These are phyloP conservation scores for Pseudocercospora fijiensis DNA, from an alignment of 2,329 filamentous ascomycete species.

Conservation along the genomic window DNA sequence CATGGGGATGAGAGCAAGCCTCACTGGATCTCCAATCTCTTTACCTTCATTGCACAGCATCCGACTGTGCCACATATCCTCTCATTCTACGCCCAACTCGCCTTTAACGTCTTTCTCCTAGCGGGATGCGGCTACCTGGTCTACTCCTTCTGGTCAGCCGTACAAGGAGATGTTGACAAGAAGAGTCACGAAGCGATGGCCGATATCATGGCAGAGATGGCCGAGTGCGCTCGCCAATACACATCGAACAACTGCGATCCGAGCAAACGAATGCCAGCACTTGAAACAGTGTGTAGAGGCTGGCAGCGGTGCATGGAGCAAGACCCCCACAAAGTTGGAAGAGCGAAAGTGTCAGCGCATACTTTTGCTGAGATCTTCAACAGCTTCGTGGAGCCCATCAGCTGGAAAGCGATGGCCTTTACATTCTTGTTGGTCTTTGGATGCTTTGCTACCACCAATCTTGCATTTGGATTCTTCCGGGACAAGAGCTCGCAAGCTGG, in stretches of 20 bases:
- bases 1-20: slow-evolving; percentile 23
- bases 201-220: slow-evolving; percentile 67
- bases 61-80: slow-evolving; percentile 65
- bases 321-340: slow-evolving; percentile 73
- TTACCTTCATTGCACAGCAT: slow-evolving; percentile 63
- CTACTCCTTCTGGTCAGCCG: slow-evolving; percentile 66
- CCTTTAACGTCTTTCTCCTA: slow-evolving; percentile 65
- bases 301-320: slow-evolving; percentile 89
- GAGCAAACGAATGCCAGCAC: slow-evolving; percentile 66
- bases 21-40: slow-evolving; percentile 47
- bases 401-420: slow-evolving; percentile 74
- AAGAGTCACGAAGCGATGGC: slow-evolving; percentile 68
- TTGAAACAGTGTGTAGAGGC: slow-evolving; percentile 69
- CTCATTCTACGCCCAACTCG: slow-evolving; percentile 64
- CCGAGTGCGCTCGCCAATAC: slow-evolving; percentile 71
- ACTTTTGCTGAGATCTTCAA: slow-evolving; percentile 93
- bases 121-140: slow-evolving; percentile 62
- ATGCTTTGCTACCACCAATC: slow-evolving; percentile 58
- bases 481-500: slow-evolving; percentile 39
- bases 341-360: slow-evolving; percentile 77
- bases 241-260: slow-evolving; percentile 71
- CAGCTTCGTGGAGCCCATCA: slow-evolving; percentile 86
- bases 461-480: slow-evolving; percentile 58
- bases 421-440: slow-evolving; percentile 50
- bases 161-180: slow-evolving; percentile 71